Evolutionary conservation across 1,139 yeast species (phyloP).

Genomic region (Kurtzmaniella quercitrusa): DNA sequence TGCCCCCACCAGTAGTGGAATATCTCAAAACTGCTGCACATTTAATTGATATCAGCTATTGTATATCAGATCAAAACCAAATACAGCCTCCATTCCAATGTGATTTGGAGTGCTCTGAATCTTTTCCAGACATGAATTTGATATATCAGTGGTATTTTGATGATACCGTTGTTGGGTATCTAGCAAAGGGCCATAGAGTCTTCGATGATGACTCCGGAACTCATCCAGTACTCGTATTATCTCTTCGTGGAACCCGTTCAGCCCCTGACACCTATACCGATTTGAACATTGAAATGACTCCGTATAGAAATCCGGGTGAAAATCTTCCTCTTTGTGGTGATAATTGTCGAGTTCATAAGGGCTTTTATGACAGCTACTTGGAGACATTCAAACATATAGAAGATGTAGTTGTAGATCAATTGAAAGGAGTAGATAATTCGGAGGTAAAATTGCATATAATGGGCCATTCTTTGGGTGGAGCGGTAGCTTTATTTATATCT

Average conservation of each 20-base stretch:
- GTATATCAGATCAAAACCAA: conserved; percentile 33
- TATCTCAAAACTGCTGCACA: conserved; percentile 41
- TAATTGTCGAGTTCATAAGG: conserved; percentile 44
- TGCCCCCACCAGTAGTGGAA: not conserved
- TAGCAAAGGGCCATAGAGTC: conserved; percentile 27
- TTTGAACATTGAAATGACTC: conserved; percentile 35
- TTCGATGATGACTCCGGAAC: conserved; percentile 18
- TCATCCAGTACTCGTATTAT: conserved; percentile 22
- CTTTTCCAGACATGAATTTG: conserved; percentile 39
- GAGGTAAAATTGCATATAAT: conserved; percentile 34
- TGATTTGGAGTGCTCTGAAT: conserved; percentile 32
- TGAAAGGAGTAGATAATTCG: conserved; percentile 4
- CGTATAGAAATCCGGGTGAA: conserved; percentile 23
- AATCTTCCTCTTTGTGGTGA: conserved; percentile 28
- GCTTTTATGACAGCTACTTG: conserved; percentile 35
- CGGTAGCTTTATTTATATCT: conserved; percentile 38
- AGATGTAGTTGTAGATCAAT: conserved; percentile 15
- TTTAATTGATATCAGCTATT: conserved; percentile 46
- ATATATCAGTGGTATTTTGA: conserved; percentile 46
- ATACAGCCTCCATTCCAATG: conserved; percentile 44
- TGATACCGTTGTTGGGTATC: conserved; percentile 36
- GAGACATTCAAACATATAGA: conserved; percentile 28
- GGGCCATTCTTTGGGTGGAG: conserved; percentile 55
- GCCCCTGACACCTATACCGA: conserved; percentile 44
- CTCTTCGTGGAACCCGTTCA: conserved; percentile 47